Base-by-base conservation (phyloP, 2,329 filamentous ascomycete genomes). In the Diaporthe batatas region DNA sequence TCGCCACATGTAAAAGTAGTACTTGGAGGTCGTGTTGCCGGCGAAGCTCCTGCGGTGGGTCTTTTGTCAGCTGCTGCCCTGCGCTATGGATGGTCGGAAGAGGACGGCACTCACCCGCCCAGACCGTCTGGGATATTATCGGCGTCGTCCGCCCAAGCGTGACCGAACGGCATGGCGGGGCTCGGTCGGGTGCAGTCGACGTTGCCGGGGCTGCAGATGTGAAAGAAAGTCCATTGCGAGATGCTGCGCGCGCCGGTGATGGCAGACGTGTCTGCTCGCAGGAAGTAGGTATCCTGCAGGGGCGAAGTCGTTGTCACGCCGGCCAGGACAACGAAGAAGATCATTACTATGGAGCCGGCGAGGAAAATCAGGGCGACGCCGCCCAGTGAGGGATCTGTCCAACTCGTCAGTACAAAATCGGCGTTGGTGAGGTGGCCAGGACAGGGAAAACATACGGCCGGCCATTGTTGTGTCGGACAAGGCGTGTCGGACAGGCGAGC, bases 191-290 rank as follows among this genome's bases (percentile, higher is more conserved):
- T 88, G 83, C 94, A 98, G 82, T 93, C 83, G 68, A 85, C 86
- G 80, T 91, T 89, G 75, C 84, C 84, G 39, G 85, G 85, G 68
- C 91, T 90, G 84, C 95, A 97, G 75, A 97, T 86, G 81, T 93
- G 92, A 87, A 97, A 96, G 84, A 93, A 97, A 47, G 95, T 97
- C 96, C 96, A 98, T 84, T 96, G 91, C 16, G 94, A 92, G 23
- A 88, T 78, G 67, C 86, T 75, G 68, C 91, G 89, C 16, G 94
- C 92, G 62, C 91, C 91, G 7, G 88, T 85, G 79, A 97, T 95
- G 79, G 87, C 90, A 42, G 84, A 85, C 0, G 95, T 98, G 80
- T 93, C 89, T 78, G 94, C 94, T 79, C 92, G 87, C 42, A 98
- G 90, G 86, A 98, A 98, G 84, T 94, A 98, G 76, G 95, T 94